These are phyloP conservation scores for Exserohilum turcica DNA, from an alignment of 2,329 filamentous ascomycete genomes.

Conservation along the genomic window DNA sequence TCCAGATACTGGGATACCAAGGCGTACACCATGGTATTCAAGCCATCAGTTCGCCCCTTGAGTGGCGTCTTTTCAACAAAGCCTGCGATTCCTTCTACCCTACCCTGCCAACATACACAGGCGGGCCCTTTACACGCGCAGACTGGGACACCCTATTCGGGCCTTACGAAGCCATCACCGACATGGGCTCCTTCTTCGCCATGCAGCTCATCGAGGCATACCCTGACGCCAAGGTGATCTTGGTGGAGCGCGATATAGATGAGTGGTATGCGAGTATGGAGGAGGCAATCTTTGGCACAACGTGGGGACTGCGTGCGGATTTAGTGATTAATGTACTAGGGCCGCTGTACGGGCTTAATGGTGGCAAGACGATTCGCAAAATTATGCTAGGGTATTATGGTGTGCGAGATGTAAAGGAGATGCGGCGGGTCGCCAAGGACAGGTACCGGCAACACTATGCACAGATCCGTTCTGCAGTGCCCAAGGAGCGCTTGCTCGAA, in stretches of 20 bases:
- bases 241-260: constrained; percentile 29
- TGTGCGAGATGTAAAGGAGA: not conserved
- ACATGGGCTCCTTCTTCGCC: constrained; percentile 27
- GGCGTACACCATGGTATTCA: constrained; percentile 10
- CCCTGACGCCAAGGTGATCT: constrained; percentile 35
- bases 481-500: constrained; percentile 26
- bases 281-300: constrained; percentile 17
- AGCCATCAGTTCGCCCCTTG: constrained; percentile 6
- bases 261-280: constrained; percentile 30
- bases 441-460: constrained; percentile 18
- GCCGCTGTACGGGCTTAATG: not conserved
- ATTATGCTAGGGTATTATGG: constrained; percentile 10
- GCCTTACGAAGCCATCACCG: constrained; percentile 43
- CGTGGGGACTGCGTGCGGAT: constrained; percentile 5
- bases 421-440: constrained; percentile 11
- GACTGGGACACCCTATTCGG: constrained; percentile 56
- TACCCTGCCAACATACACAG: constrained; percentile 5
- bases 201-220: constrained; percentile 32
- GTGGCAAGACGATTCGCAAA: constrained; percentile 9
- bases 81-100: constrained; percentile 8
- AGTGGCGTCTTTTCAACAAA: constrained; percentile 6
- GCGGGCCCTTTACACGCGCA: constrained; percentile 30
- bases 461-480: constrained; percentile 22
- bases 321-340: constrained; percentile 8
- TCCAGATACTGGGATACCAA: constrained; percentile 8